Percentiles rank a stretch among this genome's conserved stretches.
These are phyloP conservation scores for Coemansia sp. DNA, from an alignment of 192 early-diverging fungal genomes.

Conservation along the genomic window DNA sequence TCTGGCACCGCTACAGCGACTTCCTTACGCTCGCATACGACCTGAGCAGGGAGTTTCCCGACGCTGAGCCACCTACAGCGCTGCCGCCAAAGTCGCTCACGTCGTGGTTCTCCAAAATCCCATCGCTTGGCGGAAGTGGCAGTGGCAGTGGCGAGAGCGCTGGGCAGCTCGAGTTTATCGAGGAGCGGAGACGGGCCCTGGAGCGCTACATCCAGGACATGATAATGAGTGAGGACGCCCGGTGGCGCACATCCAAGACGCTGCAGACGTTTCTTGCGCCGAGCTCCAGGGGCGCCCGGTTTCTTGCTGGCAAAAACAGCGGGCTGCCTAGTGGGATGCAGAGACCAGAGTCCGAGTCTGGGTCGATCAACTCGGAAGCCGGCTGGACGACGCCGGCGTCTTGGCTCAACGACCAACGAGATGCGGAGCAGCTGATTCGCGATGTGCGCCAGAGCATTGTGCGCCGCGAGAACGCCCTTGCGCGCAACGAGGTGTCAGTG, in stretches of 20 bases:
- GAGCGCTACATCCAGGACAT: constrained; percentile 80
- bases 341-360: constrained; percentile 35
- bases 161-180: constrained; percentile 47
- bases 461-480: constrained; percentile 69
- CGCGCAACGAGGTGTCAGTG: constrained; percentile 71
- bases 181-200: constrained; percentile 73
- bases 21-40: constrained; percentile 72
- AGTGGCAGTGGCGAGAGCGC: constrained; percentile 8
- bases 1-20: constrained; percentile 85
- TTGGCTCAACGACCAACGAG: constrained; percentile 78
- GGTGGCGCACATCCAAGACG: constrained; percentile 70
- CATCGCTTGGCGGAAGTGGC: constrained; percentile 16
- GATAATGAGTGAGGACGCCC: constrained; percentile 66
- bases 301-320: constrained; percentile 51
- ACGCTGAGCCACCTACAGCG: constrained; percentile 58
- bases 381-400: constrained; percentile 66
- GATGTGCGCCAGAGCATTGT: constrained; percentile 75
- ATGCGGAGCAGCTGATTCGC: constrained; percentile 61
- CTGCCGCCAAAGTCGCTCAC: constrained; percentile 78
- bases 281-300: constrained; percentile 46
- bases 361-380: constrained; percentile 20
- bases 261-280: constrained; percentile 76
- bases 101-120: constrained; percentile 49
- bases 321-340: constrained; percentile 12
- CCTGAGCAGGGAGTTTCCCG: constrained; percentile 66